Conservation (phyloP, 345 rosid species). For the Eucalyptus guilfoylei region DNA sequence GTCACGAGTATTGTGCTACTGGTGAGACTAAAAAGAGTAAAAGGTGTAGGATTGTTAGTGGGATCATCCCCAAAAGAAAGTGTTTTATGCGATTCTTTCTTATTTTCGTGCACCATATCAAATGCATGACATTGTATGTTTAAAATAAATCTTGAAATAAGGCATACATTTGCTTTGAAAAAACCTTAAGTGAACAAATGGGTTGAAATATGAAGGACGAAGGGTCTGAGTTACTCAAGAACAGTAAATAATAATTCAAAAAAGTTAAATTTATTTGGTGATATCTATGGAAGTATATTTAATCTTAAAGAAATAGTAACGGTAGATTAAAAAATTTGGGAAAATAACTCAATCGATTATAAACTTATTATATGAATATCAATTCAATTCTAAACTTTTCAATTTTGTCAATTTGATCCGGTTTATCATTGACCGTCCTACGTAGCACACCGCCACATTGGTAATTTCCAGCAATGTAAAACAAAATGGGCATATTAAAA, state of each 20-base stretch:
- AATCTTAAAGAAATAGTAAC: not conserved
- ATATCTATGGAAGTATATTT: not conserved
- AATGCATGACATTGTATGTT: not conserved
- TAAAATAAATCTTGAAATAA: no score
- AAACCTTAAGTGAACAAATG: not conserved
- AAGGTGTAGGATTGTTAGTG: not conserved
- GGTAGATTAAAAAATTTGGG: not conserved
- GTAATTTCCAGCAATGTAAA: accelerated
- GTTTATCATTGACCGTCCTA: accelerated
- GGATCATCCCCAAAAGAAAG: not conserved
- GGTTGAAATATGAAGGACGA: not conserved
- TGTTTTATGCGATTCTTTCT: not conserved
- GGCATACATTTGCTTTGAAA: not conserved
- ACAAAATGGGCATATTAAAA: not conserved
- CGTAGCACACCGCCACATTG: accelerated
- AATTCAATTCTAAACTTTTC: not conserved
- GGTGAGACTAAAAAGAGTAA: not conserved
- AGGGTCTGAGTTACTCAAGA: not conserved
- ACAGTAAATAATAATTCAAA: not conserved
- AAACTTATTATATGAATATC: accelerated
- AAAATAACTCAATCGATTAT: not conserved
- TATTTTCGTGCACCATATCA: not conserved
- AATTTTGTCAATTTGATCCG: not conserved
- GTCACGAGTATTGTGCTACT: not conserved
- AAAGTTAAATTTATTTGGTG: not conserved